phyloP scores from a whole-genome alignment of 768 basidiomycete species.

The Strobilomyces echinocephalus region DNA sequence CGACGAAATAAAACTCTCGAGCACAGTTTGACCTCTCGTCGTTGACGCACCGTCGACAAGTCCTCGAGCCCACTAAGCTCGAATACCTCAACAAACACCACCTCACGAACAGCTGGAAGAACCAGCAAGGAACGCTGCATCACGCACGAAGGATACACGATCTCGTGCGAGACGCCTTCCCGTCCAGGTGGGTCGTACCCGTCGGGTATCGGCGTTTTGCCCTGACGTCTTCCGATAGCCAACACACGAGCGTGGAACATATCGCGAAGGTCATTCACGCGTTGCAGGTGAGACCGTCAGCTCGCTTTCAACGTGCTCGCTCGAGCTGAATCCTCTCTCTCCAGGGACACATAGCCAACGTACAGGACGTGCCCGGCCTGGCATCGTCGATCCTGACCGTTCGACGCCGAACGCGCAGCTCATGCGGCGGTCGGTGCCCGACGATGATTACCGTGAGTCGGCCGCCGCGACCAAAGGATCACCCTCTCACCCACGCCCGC shows the following conservation, averaged over 20 bases:
- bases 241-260: slow-evolving; percentile 49
- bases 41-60: slow-evolving; percentile 79
- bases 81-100: slow-evolving; percentile 88
- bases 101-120: slow-evolving; percentile 52
- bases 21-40: slow-evolving; percentile 68
- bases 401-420: slow-evolving; percentile 46
- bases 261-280: slow-evolving; percentile 60
- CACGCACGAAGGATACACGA: slow-evolving; percentile 53
- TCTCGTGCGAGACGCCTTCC: slow-evolving; percentile 52
- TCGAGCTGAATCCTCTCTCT: no score
- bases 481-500: no score
- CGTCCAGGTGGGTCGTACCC: slow-evolving; percentile 44
- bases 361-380: slow-evolving; percentile 64
- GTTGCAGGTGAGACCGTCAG: slow-evolving; percentile 44
- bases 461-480: no score
- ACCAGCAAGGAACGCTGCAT: slow-evolving; percentile 44
- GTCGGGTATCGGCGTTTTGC: background rate
- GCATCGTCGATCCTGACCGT: slow-evolving; percentile 64
- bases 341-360: slow-evolving; percentile 64
- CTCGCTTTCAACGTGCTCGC: no score
- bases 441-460: slow-evolving; percentile 43
- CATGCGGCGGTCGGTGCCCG: slow-evolving; percentile 44
- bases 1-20: background rate
- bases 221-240: slow-evolving; percentile 22
- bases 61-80: slow-evolving; percentile 74